Evolutionary conservation across 345 rosid genomes (phyloP).

Genomic region (Eucalyptus fibrosa): DNA sequence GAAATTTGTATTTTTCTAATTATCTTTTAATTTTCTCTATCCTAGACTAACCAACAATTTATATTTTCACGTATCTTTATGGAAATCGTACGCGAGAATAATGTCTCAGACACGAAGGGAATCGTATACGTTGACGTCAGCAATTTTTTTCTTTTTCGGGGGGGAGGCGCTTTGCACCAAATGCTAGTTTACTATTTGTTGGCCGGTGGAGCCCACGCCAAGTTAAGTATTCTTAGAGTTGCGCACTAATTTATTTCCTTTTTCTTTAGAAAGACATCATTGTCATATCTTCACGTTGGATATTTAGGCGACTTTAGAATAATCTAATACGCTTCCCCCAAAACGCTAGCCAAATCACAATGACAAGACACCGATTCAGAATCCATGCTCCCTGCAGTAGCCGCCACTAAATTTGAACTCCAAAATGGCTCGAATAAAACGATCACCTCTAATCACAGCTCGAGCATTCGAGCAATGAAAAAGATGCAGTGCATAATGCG

Average conservation of each 20-base stretch:
- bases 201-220: neutral
- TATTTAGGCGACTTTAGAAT: neutral
- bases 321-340: neutral
- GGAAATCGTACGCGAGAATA: neutral
- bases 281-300: neutral
- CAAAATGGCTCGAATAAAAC: accelerated
- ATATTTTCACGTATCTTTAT: neutral
- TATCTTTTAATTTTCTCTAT: neutral
- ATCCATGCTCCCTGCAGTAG: accelerated
- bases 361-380: accelerated
- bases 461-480: no score
- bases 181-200: neutral
- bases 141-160: accelerated
- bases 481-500: no score
- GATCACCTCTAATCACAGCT: no score
- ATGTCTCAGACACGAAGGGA: neutral
- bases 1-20: neutral
- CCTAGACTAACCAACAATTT: neutral
- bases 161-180: neutral
- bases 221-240: neutral
- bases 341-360: neutral
- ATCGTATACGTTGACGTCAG: neutral
- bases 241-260: neutral
- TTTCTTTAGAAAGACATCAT: neutral
- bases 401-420: no score